A percentile compares a stretch with the other conserved stretches of the same genome.
These are phyloP conservation scores for Yarrowia sp. DNA, from an alignment of 805 yeast species.

Conservation along the genomic window DNA sequence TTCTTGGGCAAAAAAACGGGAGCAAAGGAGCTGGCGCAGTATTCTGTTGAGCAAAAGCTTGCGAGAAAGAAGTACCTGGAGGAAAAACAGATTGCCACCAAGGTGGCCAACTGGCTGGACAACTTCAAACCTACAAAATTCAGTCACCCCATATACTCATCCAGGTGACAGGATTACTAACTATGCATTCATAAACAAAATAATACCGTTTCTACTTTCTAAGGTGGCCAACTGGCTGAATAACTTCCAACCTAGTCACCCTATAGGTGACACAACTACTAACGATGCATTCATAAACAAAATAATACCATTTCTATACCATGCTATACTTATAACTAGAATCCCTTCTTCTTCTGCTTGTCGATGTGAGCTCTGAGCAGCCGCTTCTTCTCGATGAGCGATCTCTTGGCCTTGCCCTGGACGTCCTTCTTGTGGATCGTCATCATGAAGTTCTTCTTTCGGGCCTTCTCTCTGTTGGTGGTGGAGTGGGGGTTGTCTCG, in stretches of 20 bases:
- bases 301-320: slow-evolving; percentile 19
- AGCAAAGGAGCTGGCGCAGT: neutral
- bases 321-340: slow-evolving; percentile 36
- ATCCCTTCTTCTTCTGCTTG: slow-evolving; percentile 87
- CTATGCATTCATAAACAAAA: no score
- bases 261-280: neutral
- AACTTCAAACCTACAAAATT: neutral
- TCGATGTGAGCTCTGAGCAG: slow-evolving; percentile 80
- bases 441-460: slow-evolving; percentile 99
- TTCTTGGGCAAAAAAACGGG: neutral
- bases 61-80: neutral
- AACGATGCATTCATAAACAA: no score
- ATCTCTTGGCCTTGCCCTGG: slow-evolving; percentile 87
- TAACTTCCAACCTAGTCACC: neutral
- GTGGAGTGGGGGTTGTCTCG: slow-evolving; percentile 75
- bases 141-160: neutral
- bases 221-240: neutral
- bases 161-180: neutral
- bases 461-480: slow-evolving; percentile 91
- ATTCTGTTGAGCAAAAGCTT: neutral
- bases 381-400: slow-evolving; percentile 87
- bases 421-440: slow-evolving; percentile 94
- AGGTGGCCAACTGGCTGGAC: neutral
- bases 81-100: neutral
- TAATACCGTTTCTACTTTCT: no score